Base-by-base conservation (phyloP, 1,284 basidiomycete species). In the Sphagnurus paluster region DNA sequence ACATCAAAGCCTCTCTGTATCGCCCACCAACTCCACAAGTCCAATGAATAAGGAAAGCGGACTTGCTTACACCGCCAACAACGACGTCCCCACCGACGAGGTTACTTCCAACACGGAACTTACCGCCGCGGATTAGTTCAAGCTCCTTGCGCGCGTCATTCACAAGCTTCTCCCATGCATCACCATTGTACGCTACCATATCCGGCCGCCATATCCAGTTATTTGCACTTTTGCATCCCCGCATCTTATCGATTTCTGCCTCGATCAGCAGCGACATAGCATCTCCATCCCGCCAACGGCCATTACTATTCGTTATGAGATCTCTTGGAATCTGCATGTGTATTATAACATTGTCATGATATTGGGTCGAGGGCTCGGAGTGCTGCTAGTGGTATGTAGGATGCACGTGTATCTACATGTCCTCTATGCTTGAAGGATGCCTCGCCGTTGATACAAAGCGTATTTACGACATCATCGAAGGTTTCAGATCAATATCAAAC, bases 41-140 rank as follows among this genome's bases (percentile, higher is more conserved):
- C 77, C 82, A 0, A 72, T 80, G 36, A 74, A 70, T 58, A 83
- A 83, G 59, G 86, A 88, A 65, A 84, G 82, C 54, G 72, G 75
- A 4, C 70, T 86, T 34, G 71, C 77, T 32, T 69, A 72, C 44
- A 59, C 67, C 44, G 60, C 65, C 46, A 66, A 62, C 39, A 61
- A 53, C 28, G 58, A 61, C 17, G 53, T 59, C 36, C 14, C 36
- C 17, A n/a, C 37, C 8, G 37, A 19, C 37, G 37, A 38, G n/a
- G 19, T 25, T 16, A 16, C 37, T 17, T n/a, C 37, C 28, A 10
- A 13, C 3, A 7, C 28, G 4, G 11, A 10, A 30, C 28, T 30
- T 7, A 33, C 30, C n/a, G 35, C 34, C 41, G 48, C 53, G 32
- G 51, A 50, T 48, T 48, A 42, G 43, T 28, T 30, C n/a, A 17